phyloP scores from a whole-genome alignment of 108 stramenopile species.

The Cylindrotheca closterium region DNA sequence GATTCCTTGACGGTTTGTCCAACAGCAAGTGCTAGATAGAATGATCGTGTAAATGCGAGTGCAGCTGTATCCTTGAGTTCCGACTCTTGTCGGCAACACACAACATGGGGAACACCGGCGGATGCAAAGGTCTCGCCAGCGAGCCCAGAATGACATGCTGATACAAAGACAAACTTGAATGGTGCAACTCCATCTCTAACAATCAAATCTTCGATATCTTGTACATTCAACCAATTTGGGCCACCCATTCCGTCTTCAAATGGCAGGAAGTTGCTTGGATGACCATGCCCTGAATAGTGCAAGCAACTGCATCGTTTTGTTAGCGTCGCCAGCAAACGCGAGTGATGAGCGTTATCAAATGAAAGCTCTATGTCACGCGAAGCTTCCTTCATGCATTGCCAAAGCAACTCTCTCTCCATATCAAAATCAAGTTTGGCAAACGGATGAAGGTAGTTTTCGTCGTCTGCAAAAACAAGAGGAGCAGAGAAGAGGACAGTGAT shows the following conservation, averaged over 20 bases:
- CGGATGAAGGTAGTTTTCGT: conserved; percentile 46
- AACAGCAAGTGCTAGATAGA: conserved; percentile 76
- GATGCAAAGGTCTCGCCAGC: conserved; percentile 88
- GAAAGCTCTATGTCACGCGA: conserved; percentile 70
- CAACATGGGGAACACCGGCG: conserved; percentile 95
- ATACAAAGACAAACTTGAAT: conserved; percentile 93
- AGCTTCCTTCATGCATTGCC: conserved; percentile 82
- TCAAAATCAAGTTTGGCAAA: conserved; percentile 79
- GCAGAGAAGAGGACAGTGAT: conserved; percentile 82
- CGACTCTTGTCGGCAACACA: conserved; percentile 83
- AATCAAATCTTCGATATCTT: conserved; percentile 61
- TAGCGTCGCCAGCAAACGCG: conserved; percentile 60
- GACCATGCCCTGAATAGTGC: conserved; percentile 88
- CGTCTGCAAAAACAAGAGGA: conserved; percentile 73
- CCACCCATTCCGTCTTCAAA: conserved; percentile 87
- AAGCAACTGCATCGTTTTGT: conserved; percentile 68
- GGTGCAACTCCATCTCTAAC: conserved; percentile 44
- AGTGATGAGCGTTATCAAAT: conserved; percentile 77
- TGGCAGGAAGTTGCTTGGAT: conserved; percentile 56
- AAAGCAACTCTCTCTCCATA: conserved; percentile 71
- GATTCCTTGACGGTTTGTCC: conserved; percentile 81
- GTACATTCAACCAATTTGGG: conserved; percentile 67
- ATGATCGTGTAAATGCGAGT: conserved; percentile 78
- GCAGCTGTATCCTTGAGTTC: conserved; percentile 85
- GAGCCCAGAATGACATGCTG: conserved; percentile 83